phyloP scores from a whole-genome alignment of 495 filamentous ascomycete genomes.

The Endocarpon pusillum region DNA sequence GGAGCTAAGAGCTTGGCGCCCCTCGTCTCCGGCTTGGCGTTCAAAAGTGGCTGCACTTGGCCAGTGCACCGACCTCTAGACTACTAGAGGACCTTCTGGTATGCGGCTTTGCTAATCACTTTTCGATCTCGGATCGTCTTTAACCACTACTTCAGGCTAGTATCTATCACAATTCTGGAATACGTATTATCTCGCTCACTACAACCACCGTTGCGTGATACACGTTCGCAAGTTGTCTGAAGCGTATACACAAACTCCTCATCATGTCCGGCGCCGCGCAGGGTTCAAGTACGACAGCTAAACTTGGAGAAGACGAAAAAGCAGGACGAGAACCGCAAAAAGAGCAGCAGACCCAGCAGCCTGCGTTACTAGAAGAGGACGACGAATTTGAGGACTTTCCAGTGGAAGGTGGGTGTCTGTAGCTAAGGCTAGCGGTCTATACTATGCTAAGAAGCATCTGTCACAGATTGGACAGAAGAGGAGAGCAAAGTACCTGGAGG shows the following conservation, averaged over 20 bases:
- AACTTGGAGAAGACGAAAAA: slow-evolving; percentile 16
- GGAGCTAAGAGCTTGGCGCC: no score
- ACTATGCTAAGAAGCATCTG: slow-evolving; percentile 1
- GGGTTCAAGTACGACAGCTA: slow-evolving; percentile 17
- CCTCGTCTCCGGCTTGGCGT: no score
- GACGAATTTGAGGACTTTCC: slow-evolving; percentile 99
- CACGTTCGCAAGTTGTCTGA: no score
- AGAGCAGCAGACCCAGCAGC: slow-evolving; percentile 30
- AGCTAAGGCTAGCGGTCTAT: not conserved
- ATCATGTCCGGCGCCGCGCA: slow-evolving; percentile 23
- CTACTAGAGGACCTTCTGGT: no score
- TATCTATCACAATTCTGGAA: no score
- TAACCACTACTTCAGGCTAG: no score
- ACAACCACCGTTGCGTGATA: no score
- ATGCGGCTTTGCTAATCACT: no score
- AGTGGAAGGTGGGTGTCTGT: slow-evolving; percentile 54
- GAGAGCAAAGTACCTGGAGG: slow-evolving; percentile 31
- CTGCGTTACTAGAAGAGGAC: slow-evolving; percentile 74
- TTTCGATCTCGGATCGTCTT: no score
- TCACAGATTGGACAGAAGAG: slow-evolving; percentile 70
- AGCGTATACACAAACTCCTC: slow-evolving; percentile 1
- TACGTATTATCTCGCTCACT: no score
- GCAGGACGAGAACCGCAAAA: slow-evolving; percentile 17
- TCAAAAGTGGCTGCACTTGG: no score
- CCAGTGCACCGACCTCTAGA: no score